phyloP scores from a whole-genome alignment of 2,329 filamentous ascomycete species.

The Calycina herbarum region DNA sequence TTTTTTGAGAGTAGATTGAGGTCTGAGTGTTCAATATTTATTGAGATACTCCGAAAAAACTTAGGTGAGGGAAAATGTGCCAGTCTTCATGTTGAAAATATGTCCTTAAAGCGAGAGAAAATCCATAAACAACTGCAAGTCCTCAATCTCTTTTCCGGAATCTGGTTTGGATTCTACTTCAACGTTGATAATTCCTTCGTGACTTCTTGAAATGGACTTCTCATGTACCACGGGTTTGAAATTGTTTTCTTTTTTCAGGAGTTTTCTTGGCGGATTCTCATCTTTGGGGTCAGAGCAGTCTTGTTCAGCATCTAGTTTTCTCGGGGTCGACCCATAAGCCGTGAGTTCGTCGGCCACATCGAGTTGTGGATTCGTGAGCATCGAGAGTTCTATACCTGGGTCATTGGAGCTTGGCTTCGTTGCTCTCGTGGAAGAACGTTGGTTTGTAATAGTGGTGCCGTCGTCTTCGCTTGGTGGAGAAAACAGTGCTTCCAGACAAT shows the following conservation, averaged over 20 bases:
- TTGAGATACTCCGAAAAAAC: not conserved
- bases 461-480: not conserved
- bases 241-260: too few species aligned
- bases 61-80: not conserved
- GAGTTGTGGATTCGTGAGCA: not conserved
- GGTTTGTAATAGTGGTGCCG: not conserved
- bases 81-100: not conserved
- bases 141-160: not conserved
- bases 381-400: not conserved
- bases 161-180: not conserved
- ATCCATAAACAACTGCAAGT: not conserved
- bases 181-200: not conserved
- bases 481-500: not conserved
- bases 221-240: too few species aligned
- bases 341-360: not conserved
- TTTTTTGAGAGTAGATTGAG: not conserved
- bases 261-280: too few species aligned
- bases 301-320: too few species aligned
- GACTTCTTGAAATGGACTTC: too few species aligned
- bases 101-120: not conserved
- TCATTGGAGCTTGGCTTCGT: not conserved
- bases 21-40: not conserved
- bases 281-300: not conserved
- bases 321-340: too few species aligned
- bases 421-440: not conserved